Evolutionary conservation across 441 rosid genomes (phyloP), one percentile per base, ranked within the genome.

Genomic region (Populus hybrid): DNA sequence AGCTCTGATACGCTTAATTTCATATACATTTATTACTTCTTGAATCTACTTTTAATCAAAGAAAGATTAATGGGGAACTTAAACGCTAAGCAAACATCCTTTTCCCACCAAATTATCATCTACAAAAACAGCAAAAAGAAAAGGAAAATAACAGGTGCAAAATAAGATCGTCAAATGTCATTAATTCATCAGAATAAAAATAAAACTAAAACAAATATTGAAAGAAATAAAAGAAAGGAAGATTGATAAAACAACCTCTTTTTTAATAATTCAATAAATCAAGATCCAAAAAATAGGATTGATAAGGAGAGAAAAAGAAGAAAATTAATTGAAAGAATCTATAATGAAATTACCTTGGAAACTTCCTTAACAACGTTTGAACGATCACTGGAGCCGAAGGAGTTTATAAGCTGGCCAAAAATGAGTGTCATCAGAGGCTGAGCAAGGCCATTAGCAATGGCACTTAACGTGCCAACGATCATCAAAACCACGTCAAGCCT

Each of bases 351-450:
- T 28, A 88, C 97, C 97, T 87, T 83, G 0, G 86, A 83, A 23
- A 89, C 90, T 70, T 75, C 72, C 33, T 77, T 50, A 9, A 90
- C 79, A 67, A 87, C 83, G 20, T 76, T 68, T 53, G 88, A 72
- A 9, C 38, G 83, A 31, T 71, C 75, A 9, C 89, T 7, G n/a
- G 79, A 23, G 45, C 90, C 92, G 26, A 92, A 90, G 4, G 92
- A 82, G 79, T 92, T 84, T 69, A 92, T 84, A 50, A 90, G 83
- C 61, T 83, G 80, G 40, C 97, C 97, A 35, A 89, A 89, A 36
- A 92, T 76, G 36, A 92, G 75, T 18, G 88, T 81, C 90, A 90
- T 87, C 24, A 92, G 33, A 31, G 97, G 97, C 86, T 88, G 93
- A 20, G 91, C 18, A 6, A 90, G n/a, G 2, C 97, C 97, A 59